Evolutionary conservation across 2,329 filamentous ascomycete species (phyloP).

Genomic region (Graphilbum fragrans): DNA sequence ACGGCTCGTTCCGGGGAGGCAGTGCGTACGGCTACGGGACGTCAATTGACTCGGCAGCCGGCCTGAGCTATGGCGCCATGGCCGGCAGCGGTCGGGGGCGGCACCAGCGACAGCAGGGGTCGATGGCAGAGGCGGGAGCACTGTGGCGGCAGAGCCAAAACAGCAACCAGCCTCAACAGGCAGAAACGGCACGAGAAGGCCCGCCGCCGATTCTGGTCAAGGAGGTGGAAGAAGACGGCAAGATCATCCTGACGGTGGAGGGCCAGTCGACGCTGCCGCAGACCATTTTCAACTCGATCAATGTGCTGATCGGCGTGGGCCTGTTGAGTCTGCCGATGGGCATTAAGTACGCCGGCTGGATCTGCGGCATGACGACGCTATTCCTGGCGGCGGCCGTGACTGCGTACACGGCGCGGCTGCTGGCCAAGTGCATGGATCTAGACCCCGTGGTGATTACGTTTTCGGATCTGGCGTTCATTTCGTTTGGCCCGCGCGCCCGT

Average conservation of each 20-base stretch:
- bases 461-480: constrained; percentile 83
- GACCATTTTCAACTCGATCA: constrained; percentile 93
- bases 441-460: constrained; percentile 84
- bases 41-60: constrained; percentile 29
- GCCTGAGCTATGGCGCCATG: constrained; percentile 7
- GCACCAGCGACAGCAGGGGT: constrained; percentile 15
- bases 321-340: constrained; percentile 81
- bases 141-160: constrained; percentile 43
- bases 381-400: constrained; percentile 64
- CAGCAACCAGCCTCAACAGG: constrained; percentile 12
- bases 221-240: constrained; percentile 79
- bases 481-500: constrained; percentile 72
- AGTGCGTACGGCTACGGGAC: constrained; percentile 33
- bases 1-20: constrained; percentile 46
- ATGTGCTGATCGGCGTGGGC: constrained; percentile 83
- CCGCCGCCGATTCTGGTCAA: constrained; percentile 73
- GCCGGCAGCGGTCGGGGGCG: constrained; percentile 15
- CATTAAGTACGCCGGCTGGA: constrained; percentile 78
- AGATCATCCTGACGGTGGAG: constrained; percentile 70
- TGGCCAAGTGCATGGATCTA: constrained; percentile 80
- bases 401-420: constrained; percentile 71
- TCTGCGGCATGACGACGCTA: constrained; percentile 67
- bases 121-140: constrained; percentile 39
- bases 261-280: constrained; percentile 93
- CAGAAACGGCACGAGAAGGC: not conserved